A percentile compares a stretch with the other conserved stretches of the same genome.
Evolutionary conservation across 73 alveolate genomes (phyloP).

Genomic region (Durusdinium trenchii): DNA sequence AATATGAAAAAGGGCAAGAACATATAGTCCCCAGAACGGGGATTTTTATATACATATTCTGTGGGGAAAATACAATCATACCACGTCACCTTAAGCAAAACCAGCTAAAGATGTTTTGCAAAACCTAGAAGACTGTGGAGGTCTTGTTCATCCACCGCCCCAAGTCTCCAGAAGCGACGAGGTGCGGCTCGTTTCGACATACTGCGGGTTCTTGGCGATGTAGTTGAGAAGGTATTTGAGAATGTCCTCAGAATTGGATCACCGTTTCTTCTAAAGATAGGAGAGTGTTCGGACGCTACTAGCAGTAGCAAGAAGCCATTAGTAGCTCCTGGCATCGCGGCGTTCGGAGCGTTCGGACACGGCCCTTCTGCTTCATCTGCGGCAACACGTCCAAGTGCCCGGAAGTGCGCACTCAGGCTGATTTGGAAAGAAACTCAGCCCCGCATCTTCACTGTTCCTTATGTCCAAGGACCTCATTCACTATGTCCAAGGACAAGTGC

Average conservation of each 20-base stretch:
- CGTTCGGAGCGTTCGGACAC: neutral
- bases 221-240: constrained; percentile 59
- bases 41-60: neutral
- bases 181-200: constrained; percentile 75
- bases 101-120: too few species aligned
- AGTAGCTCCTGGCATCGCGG: neutral
- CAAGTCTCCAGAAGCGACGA: neutral
- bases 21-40: neutral
- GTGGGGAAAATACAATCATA: too few species aligned
- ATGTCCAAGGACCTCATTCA: too few species aligned
- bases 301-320: neutral
- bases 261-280: neutral
- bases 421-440: too few species aligned
- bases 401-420: too few species aligned
- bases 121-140: neutral
- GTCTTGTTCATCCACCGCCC: neutral
- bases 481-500: too few species aligned
- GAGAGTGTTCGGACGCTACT: neutral
- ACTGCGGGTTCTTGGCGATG: constrained; percentile 24
- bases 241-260: constrained; percentile 6
- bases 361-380: too few species aligned
- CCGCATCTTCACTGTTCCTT: too few species aligned
- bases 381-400: too few species aligned
- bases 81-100: too few species aligned
- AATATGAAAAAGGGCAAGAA: too few species aligned